phyloP scores from a whole-genome alignment of 2,329 filamentous ascomycete species.

The Thermoascus crustaceus region DNA sequence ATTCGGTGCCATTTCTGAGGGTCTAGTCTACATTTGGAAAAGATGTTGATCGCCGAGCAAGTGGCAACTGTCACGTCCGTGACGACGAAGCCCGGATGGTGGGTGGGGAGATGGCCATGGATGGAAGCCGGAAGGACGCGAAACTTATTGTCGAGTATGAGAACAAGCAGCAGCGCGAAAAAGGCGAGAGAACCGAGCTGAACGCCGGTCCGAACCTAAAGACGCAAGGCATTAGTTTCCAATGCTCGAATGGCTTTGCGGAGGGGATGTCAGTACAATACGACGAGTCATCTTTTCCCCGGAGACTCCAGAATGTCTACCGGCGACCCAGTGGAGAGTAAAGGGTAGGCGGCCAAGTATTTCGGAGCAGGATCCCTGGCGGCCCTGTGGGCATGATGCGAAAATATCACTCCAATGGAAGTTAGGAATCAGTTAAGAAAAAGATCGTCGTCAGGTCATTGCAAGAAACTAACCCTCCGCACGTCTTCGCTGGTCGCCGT shows the following conservation, averaged over 20 bases:
- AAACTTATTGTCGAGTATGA: slow-evolving; percentile 83
- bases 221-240: slow-evolving; percentile 5
- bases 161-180: slow-evolving; percentile 61
- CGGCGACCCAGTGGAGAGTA: slow-evolving; percentile 2
- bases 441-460: slow-evolving; percentile 23
- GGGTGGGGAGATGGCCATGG: slow-evolving; percentile 77
- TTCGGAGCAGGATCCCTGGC: slow-evolving; percentile 4
- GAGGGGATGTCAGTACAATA: slow-evolving; percentile 24
- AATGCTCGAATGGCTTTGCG: slow-evolving; percentile 3
- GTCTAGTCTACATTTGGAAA: slow-evolving; percentile 70
- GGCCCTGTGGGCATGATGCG: slow-evolving; percentile 8
- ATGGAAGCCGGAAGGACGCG: slow-evolving; percentile 76
- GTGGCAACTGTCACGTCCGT: slow-evolving; percentile 74
- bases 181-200: slow-evolving; percentile 62
- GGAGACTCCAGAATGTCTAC: neutral
- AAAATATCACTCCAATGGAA: neutral
- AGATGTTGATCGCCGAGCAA: slow-evolving; percentile 66
- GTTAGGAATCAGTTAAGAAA: slow-evolving; percentile 16
- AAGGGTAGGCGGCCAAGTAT: slow-evolving; percentile 6
- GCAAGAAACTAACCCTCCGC: slow-evolving; percentile 19
- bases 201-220: slow-evolving; percentile 56
- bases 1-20: slow-evolving; percentile 68
- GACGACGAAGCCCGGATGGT: slow-evolving; percentile 75
- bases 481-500: too few relatives aligned
- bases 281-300: slow-evolving; percentile 31